phyloP scores from a whole-genome alignment of 2,329 filamentous ascomycete species.

The Orbilia blumenaviensis region DNA sequence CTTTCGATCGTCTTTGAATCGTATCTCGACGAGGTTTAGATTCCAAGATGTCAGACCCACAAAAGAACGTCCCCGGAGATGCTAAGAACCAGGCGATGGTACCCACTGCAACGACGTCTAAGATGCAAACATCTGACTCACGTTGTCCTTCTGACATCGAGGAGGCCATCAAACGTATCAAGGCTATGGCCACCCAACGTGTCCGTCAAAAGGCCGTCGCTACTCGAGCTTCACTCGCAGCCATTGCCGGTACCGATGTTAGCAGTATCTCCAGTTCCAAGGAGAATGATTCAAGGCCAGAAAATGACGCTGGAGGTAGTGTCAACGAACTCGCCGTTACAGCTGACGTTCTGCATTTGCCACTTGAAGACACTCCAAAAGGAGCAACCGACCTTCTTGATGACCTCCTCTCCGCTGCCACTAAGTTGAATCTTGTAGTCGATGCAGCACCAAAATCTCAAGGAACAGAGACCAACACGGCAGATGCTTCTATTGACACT shows the following conservation, averaged over 20 bases:
- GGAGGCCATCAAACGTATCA: constrained; percentile 43
- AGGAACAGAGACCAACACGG: neutral
- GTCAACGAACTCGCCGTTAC: neutral
- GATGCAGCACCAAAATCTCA: neutral
- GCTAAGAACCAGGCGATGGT: neutral
- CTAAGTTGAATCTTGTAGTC: neutral
- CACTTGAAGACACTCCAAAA: neutral
- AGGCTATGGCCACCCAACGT: constrained; percentile 40
- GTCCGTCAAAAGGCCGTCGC: constrained; percentile 38
- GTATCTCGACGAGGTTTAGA: no score
- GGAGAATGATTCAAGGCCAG: neutral
- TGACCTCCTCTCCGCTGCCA: neutral
- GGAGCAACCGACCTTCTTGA: neutral
- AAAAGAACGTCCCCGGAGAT: neutral
- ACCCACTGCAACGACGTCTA: constrained; percentile 1
- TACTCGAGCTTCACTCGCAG: constrained; percentile 6
- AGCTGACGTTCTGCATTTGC: neutral
- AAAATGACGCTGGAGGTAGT: neutral
- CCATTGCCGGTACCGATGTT: neutral
- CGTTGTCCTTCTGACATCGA: constrained; percentile 20
- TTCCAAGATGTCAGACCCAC: constrained; percentile 7
- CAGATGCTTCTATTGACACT: neutral
- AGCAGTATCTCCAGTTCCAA: neutral
- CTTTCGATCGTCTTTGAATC: neutral
- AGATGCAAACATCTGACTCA: neutral